phyloP scores from a whole-genome alignment of 208 protist species.

The Trypanosomatidae sp. region DNA sequence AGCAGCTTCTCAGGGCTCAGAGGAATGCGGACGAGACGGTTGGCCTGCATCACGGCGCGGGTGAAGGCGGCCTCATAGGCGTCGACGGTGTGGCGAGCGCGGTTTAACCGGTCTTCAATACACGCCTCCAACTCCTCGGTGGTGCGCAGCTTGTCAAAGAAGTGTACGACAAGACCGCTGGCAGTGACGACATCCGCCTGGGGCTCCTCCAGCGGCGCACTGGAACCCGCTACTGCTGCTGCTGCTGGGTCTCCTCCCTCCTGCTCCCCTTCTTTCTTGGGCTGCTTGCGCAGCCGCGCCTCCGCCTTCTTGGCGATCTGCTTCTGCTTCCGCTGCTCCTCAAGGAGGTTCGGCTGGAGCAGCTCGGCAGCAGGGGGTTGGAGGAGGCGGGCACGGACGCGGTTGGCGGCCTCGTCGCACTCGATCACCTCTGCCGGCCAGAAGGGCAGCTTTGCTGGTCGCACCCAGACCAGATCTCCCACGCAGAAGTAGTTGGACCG shows the following conservation, averaged over 20 bases:
- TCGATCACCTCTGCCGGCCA: conserved; percentile 84
- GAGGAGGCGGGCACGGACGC: conserved; percentile 57
- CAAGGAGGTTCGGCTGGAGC: conserved; percentile 40
- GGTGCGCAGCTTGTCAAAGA: conserved; percentile 82
- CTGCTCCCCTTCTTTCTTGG: too few species aligned
- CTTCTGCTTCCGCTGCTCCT: conserved; percentile 32
- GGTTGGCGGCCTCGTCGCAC: conserved; percentile 53
- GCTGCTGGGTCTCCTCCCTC: conserved; percentile 1
- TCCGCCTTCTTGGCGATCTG: conserved; percentile 17
- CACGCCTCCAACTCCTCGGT: conserved; percentile 67
- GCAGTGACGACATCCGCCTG: conserved; percentile 50
- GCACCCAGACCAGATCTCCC: conserved; percentile 83
- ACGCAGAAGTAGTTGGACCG: conserved; percentile 81
- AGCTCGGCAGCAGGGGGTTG: conserved; percentile 39
- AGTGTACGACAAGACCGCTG: conserved; percentile 60
- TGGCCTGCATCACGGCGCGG: conserved; percentile 65
- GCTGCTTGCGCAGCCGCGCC: too few species aligned
- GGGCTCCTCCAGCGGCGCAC: neutral
- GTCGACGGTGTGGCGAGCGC: conserved; percentile 57
- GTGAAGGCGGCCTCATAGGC: conserved; percentile 76
- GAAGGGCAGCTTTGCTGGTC: conserved; percentile 70
- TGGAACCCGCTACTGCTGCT: neutral
- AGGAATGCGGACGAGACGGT: conserved; percentile 65
- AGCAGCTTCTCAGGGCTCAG: conserved; percentile 71
- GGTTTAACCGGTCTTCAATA: conserved; percentile 68